phyloP scores from a whole-genome alignment of 129 eudicot genomes.

The Flaveria bidentis region DNA sequence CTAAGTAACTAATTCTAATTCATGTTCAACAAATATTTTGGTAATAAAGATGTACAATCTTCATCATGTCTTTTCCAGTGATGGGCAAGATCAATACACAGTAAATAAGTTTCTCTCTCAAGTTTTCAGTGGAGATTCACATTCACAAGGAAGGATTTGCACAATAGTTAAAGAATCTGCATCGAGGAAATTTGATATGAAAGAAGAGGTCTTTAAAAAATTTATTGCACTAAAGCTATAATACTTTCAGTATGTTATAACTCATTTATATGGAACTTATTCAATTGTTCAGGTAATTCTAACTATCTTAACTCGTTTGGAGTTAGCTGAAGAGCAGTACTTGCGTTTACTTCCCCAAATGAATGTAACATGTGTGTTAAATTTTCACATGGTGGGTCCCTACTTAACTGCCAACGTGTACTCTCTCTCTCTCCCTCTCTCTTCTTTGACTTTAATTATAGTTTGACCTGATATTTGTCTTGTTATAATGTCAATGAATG shows the following conservation, averaged over 20 bases:
- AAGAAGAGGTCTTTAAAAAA: constrained; percentile 77
- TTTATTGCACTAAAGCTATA: constrained; percentile 6
- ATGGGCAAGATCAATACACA: constrained; percentile 80
- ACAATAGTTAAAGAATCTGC: constrained; percentile 74
- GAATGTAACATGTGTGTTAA: constrained; percentile 74
- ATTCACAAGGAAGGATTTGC: constrained; percentile 50
- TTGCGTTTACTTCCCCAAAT: constrained; percentile 76
- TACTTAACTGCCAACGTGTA: constrained; percentile 11
- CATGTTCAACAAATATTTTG: neutral
- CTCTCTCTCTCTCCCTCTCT: constrained; percentile 1
- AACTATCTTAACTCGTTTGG: constrained; percentile 92
- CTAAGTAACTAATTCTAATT: constrained; percentile 37
- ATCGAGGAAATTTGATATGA: constrained; percentile 88
- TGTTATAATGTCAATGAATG: constrained; percentile 27
- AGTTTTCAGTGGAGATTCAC: constrained; percentile 46
- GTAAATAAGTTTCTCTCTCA: constrained; percentile 77
- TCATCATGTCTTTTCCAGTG: constrained; percentile 51
- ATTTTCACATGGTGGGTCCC: constrained; percentile 81
- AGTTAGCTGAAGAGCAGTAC: constrained; percentile 81
- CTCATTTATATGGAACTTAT: neutral
- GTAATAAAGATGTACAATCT: constrained; percentile 5
- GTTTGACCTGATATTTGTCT: neutral
- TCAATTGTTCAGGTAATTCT: constrained; percentile 62
- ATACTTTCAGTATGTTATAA: neutral
- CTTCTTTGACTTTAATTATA: constrained; percentile 1